Conservation (phyloP, 352 stramenopile genomes). For the Globisporangium ultimum region DNA sequence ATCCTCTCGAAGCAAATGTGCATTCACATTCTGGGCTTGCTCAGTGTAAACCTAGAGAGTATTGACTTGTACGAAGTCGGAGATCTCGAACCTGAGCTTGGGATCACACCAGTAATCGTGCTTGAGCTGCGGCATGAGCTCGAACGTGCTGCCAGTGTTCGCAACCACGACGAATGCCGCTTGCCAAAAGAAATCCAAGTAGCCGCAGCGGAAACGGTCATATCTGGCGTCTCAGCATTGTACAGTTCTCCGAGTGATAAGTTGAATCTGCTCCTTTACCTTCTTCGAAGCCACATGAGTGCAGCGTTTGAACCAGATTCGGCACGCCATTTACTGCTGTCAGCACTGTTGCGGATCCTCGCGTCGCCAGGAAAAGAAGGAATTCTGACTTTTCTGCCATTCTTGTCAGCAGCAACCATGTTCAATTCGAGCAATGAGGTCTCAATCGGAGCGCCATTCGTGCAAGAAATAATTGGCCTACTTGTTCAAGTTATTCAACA, state of each 20-base stretch:
- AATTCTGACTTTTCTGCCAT: constrained; percentile 68
- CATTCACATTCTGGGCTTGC: constrained; percentile 45
- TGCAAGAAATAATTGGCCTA: constrained; percentile 38
- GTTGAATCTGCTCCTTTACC: constrained; percentile 55
- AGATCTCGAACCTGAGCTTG: constrained; percentile 30
- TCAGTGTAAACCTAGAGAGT: constrained; percentile 66
- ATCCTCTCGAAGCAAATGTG: constrained; percentile 15
- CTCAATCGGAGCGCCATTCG: constrained; percentile 2
- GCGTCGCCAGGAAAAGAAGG: constrained; percentile 53
- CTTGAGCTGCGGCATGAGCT: constrained; percentile 38
- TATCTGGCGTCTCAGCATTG: constrained; percentile 55
- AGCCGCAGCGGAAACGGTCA: constrained; percentile 61
- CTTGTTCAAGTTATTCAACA: constrained; percentile 33
- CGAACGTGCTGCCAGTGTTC: constrained; percentile 41
- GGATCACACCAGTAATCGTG: constrained; percentile 31
- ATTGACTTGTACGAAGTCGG: constrained; percentile 54
- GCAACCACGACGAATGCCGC: constrained; percentile 9
- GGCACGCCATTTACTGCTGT: constrained; percentile 52
- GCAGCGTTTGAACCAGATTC: constrained; percentile 25
- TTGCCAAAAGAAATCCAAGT: constrained; percentile 31
- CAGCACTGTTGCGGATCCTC: constrained; percentile 51
- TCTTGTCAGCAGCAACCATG: constrained; percentile 13
- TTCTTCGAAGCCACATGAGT: constrained; percentile 46
- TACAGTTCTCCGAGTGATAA: constrained; percentile 66
- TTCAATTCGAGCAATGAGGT: constrained; percentile 4